Evolutionary conservation across 768 basidiomycete genomes (phyloP).

Genomic region (Lentinula sp.): DNA sequence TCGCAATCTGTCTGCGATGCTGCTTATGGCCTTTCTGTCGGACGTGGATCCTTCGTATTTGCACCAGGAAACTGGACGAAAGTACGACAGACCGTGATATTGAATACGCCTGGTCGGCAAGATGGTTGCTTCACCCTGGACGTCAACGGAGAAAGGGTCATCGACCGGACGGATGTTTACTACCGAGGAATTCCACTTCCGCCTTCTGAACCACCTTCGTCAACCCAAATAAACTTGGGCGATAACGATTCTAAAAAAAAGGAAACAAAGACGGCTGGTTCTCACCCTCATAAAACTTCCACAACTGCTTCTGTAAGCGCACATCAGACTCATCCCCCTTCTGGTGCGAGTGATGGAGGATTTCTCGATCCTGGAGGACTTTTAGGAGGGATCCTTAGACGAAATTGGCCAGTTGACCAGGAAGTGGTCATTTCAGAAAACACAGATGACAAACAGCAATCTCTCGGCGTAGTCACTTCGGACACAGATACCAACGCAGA

Average conservation of each 20-base stretch:
- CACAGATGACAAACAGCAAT: background rate
- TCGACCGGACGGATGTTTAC: conserved; percentile 51
- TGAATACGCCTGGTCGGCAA: conserved; percentile 70
- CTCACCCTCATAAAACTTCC: background rate
- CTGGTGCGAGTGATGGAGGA: background rate
- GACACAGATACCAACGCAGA: conserved; percentile 13
- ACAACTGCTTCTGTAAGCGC: background rate
- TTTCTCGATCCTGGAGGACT: background rate
- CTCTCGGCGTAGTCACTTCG: background rate
- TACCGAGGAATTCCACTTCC: conserved; percentile 40
- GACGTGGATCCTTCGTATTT: conserved; percentile 66
- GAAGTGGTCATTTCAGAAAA: background rate
- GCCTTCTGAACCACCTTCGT: background rate
- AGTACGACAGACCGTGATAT: conserved; percentile 57
- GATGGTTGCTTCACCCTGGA: conserved; percentile 62
- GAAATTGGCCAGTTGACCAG: background rate
- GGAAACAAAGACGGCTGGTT: background rate
- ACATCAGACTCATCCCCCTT: background rate
- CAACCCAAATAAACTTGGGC: background rate
- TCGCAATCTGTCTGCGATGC: conserved; percentile 57
- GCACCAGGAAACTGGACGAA: conserved; percentile 63
- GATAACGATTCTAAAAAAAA: background rate
- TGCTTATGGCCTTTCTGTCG: conserved; percentile 69
- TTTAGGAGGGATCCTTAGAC: background rate
- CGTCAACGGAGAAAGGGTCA: conserved; percentile 52